Percentiles rank a stretch among this genome's conserved stretches.
These are phyloP conservation scores for Hemisphaericaspora nanyangensis DNA, from an alignment of 805 yeast genomes.

Conservation along the genomic window DNA sequence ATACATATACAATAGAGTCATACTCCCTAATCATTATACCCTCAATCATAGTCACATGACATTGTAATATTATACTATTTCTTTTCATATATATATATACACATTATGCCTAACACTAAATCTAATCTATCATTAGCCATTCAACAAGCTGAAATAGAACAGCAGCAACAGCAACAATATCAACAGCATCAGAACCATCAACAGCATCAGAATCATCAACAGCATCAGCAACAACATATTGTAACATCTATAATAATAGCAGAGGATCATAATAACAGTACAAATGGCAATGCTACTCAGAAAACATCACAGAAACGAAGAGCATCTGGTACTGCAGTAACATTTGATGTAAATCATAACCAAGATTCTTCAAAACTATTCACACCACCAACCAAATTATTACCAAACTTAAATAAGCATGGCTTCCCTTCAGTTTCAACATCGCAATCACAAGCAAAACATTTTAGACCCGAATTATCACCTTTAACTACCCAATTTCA, in stretches of 20 bases:
- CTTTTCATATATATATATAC: constrained; percentile 29
- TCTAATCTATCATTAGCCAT: constrained; percentile 44
- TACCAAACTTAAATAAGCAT: constrained; percentile 22
- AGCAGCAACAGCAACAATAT: constrained; percentile 13
- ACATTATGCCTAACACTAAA: constrained; percentile 42
- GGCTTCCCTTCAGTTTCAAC: constrained; percentile 28
- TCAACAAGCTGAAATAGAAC: constrained; percentile 33
- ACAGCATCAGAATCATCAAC: constrained; percentile 4
- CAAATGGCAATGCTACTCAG: constrained; percentile 4
- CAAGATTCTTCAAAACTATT: not conserved
- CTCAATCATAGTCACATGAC: too few species aligned
- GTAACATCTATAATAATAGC: constrained; percentile 16
- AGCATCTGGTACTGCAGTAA: too few species aligned
- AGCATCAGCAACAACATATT: constrained; percentile 5
- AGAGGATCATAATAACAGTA: constrained; percentile 8
- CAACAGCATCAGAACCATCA: constrained; percentile 8
- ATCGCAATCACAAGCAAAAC: constrained; percentile 29
- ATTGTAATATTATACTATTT: too few species aligned
- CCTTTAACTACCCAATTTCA: constrained; percentile 32
- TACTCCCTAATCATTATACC: too few species aligned
- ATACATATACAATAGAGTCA: not conserved
- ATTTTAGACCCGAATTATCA: constrained; percentile 34
- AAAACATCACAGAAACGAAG: not conserved
- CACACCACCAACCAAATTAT: constrained; percentile 13
- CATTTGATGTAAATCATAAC: too few species aligned